Conservation (phyloP, 1,139 yeast species). For the Fermentozyma sake region DNA sequence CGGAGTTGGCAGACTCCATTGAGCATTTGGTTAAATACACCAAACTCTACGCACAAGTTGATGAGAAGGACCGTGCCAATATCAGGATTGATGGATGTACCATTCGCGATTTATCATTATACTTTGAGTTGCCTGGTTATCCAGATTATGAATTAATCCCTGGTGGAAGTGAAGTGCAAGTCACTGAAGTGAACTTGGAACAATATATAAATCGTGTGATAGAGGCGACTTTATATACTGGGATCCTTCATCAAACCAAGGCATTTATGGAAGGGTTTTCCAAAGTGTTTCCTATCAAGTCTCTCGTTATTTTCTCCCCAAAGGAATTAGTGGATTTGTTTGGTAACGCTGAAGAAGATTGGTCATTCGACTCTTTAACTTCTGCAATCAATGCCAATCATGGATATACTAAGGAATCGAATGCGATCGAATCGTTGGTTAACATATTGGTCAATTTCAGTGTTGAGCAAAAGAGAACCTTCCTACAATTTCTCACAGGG, state of each 20-base stretch:
- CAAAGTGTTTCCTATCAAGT: constrained; percentile 73
- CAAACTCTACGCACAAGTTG: constrained; percentile 18
- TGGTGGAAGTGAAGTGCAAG: constrained; percentile 49
- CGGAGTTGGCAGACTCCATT: constrained; percentile 58
- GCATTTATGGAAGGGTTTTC: constrained; percentile 82
- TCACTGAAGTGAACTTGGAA: constrained; percentile 53
- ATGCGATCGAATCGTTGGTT: constrained; percentile 55
- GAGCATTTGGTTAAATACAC: constrained; percentile 45
- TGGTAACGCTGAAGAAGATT: constrained; percentile 74
- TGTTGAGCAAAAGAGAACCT: constrained; percentile 56
- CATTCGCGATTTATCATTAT: constrained; percentile 53
- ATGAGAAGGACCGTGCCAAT: constrained; percentile 15
- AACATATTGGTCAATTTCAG: constrained; percentile 54
- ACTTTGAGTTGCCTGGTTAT: constrained; percentile 76
- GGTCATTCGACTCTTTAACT: constrained; percentile 65
- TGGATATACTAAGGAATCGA: constrained; percentile 76
- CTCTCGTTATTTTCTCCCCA: constrained; percentile 68
- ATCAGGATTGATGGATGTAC: constrained; percentile 38
- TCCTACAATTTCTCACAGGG: constrained; percentile 88
- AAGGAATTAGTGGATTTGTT: constrained; percentile 67
- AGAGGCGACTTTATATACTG: constrained; percentile 59
- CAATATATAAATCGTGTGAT: constrained; percentile 54
- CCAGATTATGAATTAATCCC: constrained; percentile 54
- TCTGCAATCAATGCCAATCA: constrained; percentile 79
- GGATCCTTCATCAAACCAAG: constrained; percentile 60